Evolutionary conservation across 2,329 filamentous ascomycete genomes (phyloP), one percentile per base, ranked within the genome.

Genomic region (Plectosphaerella sp.): DNA sequence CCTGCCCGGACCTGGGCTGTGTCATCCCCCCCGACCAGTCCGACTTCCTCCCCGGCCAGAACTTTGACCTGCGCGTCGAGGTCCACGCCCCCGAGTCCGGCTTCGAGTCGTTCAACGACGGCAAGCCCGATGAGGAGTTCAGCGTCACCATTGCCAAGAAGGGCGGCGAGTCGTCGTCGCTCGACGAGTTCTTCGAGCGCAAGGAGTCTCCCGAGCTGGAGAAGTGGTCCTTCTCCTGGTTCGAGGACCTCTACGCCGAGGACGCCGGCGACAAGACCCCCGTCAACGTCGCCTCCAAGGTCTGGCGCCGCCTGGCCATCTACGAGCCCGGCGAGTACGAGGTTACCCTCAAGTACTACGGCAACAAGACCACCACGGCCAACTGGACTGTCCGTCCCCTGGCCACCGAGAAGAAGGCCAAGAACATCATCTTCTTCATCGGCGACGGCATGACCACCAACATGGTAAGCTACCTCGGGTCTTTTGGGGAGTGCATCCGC

Each of bases 351-450:
- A 83, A 72, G 54, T 94, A 94, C 75, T 90, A 91, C 70, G 82
- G 83, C 57, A 82, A 82, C 55, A 79, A 83, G 65, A 86, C 76
- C 55, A 94, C 89, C 5, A 81, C 78, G 50, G 89, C 89, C 18
- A 83, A 83, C 60, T 95, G 89, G 90, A 72, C 81, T 18, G 90
- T 95, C 41, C 84, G 89, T 36, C 83, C 89, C 47, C 70, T 92
- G 28, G 77, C 82, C 36, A 78, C 83, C 52, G 76, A 82, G 67
- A 85, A 88, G 70, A 89, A 83, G 73, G 86, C 89, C 39, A 94
- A 92, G 80, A 94, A 94, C 59, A 83, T 94, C 58, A 83, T 94
- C 60, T 78, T 94, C 57, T 95, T 94, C 71, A 89, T 95, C 58
- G 90, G 61, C 50, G 80, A 84, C 59, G 82, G 82, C 54, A 86